Evolutionary conservation across 257 asterid genomes (phyloP), one percentile per base, ranked within the genome.

Genomic region (Gentiana dahurica): DNA sequence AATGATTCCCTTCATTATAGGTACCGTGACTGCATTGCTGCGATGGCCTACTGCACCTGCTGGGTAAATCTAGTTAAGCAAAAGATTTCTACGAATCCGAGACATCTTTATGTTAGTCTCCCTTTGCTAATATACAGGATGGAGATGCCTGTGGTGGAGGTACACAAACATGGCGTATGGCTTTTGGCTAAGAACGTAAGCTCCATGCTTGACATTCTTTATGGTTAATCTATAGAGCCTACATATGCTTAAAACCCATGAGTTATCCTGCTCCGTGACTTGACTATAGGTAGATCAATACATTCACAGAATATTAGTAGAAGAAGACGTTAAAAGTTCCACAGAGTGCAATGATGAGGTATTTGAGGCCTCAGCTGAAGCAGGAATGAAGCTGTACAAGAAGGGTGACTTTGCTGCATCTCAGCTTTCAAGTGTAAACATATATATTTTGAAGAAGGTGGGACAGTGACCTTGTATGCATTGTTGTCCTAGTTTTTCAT

Each of bases 31-130:
- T 63, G 96, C 97, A 35, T 69, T 91, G 78, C 66, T 92, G 66
- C 83, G 97, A 24, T 92, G 98, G 98, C 98, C 98, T 64, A 92
- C 98, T 73, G 94, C 98, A 65, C 98, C 97, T 36, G 49, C 79
- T 68, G 90, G 98, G 96, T 91, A 82, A 78, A 59, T 41, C 43
- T 37, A 36, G 59, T 49, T 58, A 58, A 32, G 71, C 57, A 48
- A 41, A 34, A 51, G 68, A 64, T 61, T 60, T 60, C 66, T 66
- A 44, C 48, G 57, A 61, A 36, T 45, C 54, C 43, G 5, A 56
- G 41, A 51, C 71, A 49, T 62, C 53, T 56, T 36, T 65, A 59
- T 45, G 35, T 67, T 61, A 51, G 72, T 72, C 34, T 60, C 13
- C 65, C 59, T 24, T 73, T 39, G 54, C 66, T 52, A 38, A 69